Conservation (phyloP, 331 rosid species). For the Arachis monticola region DNA sequence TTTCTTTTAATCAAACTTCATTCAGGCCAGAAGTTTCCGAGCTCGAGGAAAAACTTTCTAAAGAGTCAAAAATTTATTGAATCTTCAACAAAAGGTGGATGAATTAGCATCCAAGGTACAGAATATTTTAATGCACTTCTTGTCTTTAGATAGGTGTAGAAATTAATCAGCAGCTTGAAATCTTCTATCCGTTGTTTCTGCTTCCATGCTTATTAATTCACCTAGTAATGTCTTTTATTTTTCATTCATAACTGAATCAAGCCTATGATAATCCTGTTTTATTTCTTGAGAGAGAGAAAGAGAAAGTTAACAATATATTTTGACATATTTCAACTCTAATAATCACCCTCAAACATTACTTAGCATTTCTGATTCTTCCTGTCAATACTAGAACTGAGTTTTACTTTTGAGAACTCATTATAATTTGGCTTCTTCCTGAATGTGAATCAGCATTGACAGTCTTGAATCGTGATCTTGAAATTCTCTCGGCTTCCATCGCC, state of each 20-base stretch:
- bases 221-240: no score
- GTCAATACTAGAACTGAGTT: constrained; percentile 9
- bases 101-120: constrained; percentile 93
- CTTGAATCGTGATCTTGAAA: no score
- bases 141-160: constrained; percentile 13
- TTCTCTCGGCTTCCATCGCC: no score
- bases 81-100: constrained; percentile 89
- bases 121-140: constrained; percentile 23
- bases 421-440: no score
- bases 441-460: no score
- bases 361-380: constrained; percentile 14
- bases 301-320: no score
- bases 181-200: no score
- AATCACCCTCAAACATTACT: neutral
- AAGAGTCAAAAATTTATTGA: constrained; percentile 84
- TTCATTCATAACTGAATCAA: neutral
- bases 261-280: neutral
- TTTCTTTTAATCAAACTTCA: neutral
- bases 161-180: neutral
- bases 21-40: constrained; percentile 94
- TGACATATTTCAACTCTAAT: neutral
- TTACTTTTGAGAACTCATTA: neutral
- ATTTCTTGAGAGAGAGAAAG: neutral
- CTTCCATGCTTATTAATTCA: no score
- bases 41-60: constrained; percentile 83